Percentiles rank a stretch among this genome's conserved stretches.
These are phyloP conservation scores for Parachaetomium inaequale DNA, from an alignment of 495 filamentous ascomycete genomes.

Conservation along the genomic window DNA sequence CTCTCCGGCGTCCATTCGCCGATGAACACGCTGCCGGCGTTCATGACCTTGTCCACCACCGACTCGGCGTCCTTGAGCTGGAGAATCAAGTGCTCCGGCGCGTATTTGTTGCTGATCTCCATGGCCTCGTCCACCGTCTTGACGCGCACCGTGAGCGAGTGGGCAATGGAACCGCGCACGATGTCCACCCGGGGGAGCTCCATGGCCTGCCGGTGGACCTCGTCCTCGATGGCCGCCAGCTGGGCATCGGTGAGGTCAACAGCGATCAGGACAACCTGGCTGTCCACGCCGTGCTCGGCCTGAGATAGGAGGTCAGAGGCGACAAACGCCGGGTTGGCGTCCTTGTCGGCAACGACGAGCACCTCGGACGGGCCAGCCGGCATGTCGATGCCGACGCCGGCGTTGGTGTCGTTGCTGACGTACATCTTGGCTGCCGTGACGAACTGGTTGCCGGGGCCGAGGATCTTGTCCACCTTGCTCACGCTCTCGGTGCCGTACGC, in stretches of 20 bases:
- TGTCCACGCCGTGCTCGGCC: conserved; percentile 94
- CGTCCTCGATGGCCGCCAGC: conserved; percentile 78
- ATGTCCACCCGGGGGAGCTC: conserved; percentile 87
- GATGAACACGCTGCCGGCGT: conserved; percentile 93
- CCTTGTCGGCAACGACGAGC: conserved; percentile 87
- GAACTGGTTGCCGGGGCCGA: conserved; percentile 97
- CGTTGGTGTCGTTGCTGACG: conserved; percentile 92
- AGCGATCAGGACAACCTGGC: conserved; percentile 89
- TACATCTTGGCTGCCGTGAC: conserved; percentile 98
- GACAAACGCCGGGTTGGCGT: conserved; percentile 89
- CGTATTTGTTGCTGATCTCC: conserved; percentile 84
- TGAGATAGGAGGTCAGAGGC: conserved; percentile 91
- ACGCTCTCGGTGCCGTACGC: conserved; percentile 81
- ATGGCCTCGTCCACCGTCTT: conserved; percentile 78
- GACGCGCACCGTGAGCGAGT: conserved; percentile 86
- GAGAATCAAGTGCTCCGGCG: conserved; percentile 95
- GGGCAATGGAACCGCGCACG: conserved; percentile 82
- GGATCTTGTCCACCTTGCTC: conserved; percentile 96
- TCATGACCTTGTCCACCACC: conserved; percentile 74
- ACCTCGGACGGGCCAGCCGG: conserved; percentile 96
- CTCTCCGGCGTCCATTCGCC: conserved; percentile 95
- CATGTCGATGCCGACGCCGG: conserved; percentile 96
- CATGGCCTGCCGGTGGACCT: conserved; percentile 85
- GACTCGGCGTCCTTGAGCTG: conserved; percentile 72
- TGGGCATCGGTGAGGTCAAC: conserved; percentile 69